Base-by-base conservation (phyloP, 208 protist genomes). In the Leishmania aethiopica region DNA sequence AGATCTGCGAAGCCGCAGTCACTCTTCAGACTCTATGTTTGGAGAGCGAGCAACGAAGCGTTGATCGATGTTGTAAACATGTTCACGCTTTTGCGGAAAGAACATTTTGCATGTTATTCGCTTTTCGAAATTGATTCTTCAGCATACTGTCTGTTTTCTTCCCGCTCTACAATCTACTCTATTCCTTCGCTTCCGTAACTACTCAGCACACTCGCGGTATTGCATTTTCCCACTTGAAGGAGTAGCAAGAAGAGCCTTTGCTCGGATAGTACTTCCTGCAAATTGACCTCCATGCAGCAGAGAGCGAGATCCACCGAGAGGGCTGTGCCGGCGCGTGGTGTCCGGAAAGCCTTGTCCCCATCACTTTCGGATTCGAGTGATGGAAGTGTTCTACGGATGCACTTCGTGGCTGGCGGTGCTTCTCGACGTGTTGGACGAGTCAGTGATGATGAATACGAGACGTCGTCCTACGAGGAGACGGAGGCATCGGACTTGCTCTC, bases 401-500 rank as follows among this genome's bases (percentile, higher is more conserved):
- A 71, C n/a, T n/a, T 86, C 1, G 69, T 86, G 1, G 45, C 78
- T 51, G 83, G 66, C 25, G 25, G 83, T 7, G 75, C 47, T 28
- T 15, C 74, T 35, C 83, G 83, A 7, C 45, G 45, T 71, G 78
- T 83, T 7, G 83, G 83, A 19, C 78, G 78, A 55, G 78, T 85
- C 22, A 75, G 60, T 59, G 82, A 88, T 69, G 78, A 89, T 32
- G 79, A 88, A 69, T 87, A 86, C 72, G 77, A 87, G 62, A 84
- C 81, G 7, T 83, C 78, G 0, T 83, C 73, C 6, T 82, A 85
- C 35, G 83, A 84, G 19, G 78, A 82, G 3, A 84, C 81, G 4
- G 78, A 83, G 19, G 77, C 79, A 5, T 89, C 86, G 22, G 75
- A 86, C 32, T 87, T 73, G 19, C 82, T 75, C 28, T 90, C 88